A percentile compares a stretch with the other conserved stretches of the same genome.
These are phyloP conservation scores for Clausena lansium DNA, from an alignment of 345 rosid species.

Conservation along the genomic window DNA sequence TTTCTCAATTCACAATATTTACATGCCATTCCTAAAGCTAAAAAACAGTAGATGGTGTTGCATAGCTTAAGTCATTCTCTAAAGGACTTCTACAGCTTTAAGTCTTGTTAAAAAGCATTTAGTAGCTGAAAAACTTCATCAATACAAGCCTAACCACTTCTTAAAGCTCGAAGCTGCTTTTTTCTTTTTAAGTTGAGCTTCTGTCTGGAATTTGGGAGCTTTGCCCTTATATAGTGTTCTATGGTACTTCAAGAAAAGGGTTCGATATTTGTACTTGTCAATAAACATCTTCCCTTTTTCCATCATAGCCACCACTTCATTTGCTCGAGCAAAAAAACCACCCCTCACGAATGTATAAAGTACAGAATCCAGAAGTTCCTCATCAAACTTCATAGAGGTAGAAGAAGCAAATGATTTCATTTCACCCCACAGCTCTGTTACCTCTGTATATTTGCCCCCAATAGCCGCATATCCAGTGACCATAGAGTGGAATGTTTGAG, in stretches of 20 bases:
- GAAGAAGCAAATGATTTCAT: conserved; percentile 77
- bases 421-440: conserved; percentile 94
- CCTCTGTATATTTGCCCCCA: conserved; percentile 85
- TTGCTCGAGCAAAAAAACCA: conserved; percentile 75
- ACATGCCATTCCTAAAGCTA: background rate
- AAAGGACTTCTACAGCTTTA: background rate
- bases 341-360: conserved; percentile 92
- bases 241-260: conserved; percentile 86
- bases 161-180: conserved; percentile 70
- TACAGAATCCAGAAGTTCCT: conserved; percentile 86
- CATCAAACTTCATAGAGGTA: conserved; percentile 74
- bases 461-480: conserved; percentile 87
- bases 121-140: conserved; percentile 15
- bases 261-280: conserved; percentile 85
- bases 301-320: conserved; percentile 80
- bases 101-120: background rate
- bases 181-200: conserved; percentile 72
- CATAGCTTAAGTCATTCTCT: background rate
- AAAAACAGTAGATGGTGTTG: background rate
- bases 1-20: background rate
- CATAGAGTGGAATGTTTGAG: conserved; percentile 95
- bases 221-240: conserved; percentile 86
- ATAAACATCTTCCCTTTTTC: conserved; percentile 80
- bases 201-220: conserved; percentile 85
- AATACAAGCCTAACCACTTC: conserved; percentile 76